Percentiles rank a stretch among this genome's conserved stretches.
Evolutionary conservation across 306 rosid species (phyloP).

Genomic region (Lathyrus oleraceus): DNA sequence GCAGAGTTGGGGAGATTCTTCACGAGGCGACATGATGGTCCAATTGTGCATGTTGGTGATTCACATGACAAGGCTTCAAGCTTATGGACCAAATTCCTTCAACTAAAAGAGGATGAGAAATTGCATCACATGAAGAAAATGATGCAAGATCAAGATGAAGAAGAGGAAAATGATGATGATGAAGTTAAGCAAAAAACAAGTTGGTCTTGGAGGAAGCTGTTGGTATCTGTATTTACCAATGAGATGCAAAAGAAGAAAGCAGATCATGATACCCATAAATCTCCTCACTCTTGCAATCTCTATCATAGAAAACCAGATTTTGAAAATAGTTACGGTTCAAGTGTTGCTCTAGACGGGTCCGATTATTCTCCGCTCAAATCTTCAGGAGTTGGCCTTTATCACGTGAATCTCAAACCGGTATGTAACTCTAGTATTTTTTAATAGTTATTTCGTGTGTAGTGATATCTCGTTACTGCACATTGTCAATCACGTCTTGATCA

Average conservation of each 20-base stretch:
- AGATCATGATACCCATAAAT: conserved; percentile 30
- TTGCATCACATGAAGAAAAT: conserved; percentile 46
- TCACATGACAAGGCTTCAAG: conserved; percentile 43
- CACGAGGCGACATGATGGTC: conserved; percentile 55
- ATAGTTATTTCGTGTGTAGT: not conserved
- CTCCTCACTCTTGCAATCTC: conserved; percentile 67
- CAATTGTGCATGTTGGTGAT: conserved; percentile 52
- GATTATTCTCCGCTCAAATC: conserved; percentile 54
- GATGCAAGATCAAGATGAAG: conserved; percentile 35
- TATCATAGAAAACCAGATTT: conserved; percentile 57
- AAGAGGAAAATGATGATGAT: conserved; percentile 3
- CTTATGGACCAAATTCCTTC: conserved; percentile 59
- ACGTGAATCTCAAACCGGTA: conserved; percentile 79
- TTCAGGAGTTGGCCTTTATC: conserved; percentile 62
- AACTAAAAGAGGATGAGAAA: conserved; percentile 55
- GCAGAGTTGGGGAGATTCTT: conserved; percentile 48
- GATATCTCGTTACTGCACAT: not conserved
- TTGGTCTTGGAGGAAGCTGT: conserved; percentile 78
- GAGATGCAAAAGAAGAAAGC: conserved; percentile 5
- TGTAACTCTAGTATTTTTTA: not conserved
- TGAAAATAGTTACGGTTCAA: conserved; percentile 67
- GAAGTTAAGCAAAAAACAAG: conserved; percentile 22
- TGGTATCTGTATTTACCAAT: conserved; percentile 38
- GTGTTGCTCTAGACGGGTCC: conserved; percentile 59
- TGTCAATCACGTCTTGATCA: not conserved